Percentiles rank a stretch among this genome's conserved stretches.
These are phyloP conservation scores for Boletus pseudo-olivaceus DNA, from an alignment of 768 basidiomycete genomes.

Conservation along the genomic window DNA sequence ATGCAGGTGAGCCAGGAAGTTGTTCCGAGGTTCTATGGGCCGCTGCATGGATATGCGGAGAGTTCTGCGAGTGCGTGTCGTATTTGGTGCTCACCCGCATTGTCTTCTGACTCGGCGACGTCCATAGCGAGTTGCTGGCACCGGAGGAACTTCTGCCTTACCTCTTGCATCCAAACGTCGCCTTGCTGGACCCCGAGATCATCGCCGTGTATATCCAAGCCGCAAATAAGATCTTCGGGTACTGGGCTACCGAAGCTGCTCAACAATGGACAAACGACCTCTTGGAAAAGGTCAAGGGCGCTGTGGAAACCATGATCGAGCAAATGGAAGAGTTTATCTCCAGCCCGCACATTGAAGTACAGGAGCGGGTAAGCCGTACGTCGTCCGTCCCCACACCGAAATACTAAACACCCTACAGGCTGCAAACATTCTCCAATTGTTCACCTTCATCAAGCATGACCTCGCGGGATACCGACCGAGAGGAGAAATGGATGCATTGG, in stretches of 20 bases:
- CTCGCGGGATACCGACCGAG: conserved; percentile 52
- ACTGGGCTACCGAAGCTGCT: conserved; percentile 76
- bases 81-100: neutral
- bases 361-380: conserved; percentile 72
- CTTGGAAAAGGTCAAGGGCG: conserved; percentile 57
- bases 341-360: conserved; percentile 79
- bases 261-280: conserved; percentile 73
- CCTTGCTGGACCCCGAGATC: conserved; percentile 57
- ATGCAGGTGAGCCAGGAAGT: conserved; percentile 64
- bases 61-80: conserved; percentile 76
- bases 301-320: conserved; percentile 58
- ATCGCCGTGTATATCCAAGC: conserved; percentile 81
- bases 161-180: conserved; percentile 59
- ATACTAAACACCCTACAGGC: conserved; percentile 46
- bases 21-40: conserved; percentile 89
- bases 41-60: conserved; percentile 95
- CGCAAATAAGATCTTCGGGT: conserved; percentile 81
- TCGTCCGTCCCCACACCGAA: neutral
- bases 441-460: conserved; percentile 74
- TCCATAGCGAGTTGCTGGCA: conserved; percentile 66
- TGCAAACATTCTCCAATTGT: conserved; percentile 73
- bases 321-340: conserved; percentile 57
- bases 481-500: conserved; percentile 33
- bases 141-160: conserved; percentile 71
- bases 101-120: conserved; percentile 4